Conservation (phyloP, 2,329 filamentous ascomycete species). For the Nemania diffusa region DNA sequence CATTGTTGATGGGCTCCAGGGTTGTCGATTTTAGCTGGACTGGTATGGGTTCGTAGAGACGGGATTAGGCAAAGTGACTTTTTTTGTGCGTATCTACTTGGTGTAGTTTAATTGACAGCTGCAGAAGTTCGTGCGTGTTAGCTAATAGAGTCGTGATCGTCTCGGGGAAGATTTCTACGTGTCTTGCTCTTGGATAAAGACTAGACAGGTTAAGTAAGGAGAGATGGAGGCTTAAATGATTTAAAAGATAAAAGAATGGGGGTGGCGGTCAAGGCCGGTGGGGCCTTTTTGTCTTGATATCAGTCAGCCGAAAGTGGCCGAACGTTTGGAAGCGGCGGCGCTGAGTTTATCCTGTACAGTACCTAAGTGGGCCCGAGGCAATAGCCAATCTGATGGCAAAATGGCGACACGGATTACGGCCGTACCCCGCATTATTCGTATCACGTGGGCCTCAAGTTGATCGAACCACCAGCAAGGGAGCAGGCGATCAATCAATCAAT, state of each 20-base stretch:
- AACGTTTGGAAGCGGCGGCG: constrained; percentile 35
- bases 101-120: no score
- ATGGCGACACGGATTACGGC: constrained; percentile 2
- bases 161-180: no score
- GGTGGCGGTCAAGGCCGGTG: constrained; percentile 34
- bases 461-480: constrained; percentile 15
- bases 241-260: constrained; percentile 1
- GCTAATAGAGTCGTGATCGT: background rate
- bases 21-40: constrained; percentile 21
- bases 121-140: background rate
- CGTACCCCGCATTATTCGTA: constrained; percentile 19
- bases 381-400: constrained; percentile 5
- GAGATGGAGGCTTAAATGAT: constrained; percentile 30
- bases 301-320: constrained; percentile 9
- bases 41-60: background rate
- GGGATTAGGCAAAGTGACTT: background rate
- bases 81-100: no score
- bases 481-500: constrained; percentile 1
- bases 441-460: constrained; percentile 22
- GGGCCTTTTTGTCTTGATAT: background rate
- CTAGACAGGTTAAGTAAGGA: constrained; percentile 2
- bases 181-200: no score
- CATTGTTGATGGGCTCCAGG: constrained; percentile 58
- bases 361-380: background rate
- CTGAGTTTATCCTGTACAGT: background rate